Evolutionary conservation across 257 asterid species (phyloP).

Genomic region (Scutellaria barbata): DNA sequence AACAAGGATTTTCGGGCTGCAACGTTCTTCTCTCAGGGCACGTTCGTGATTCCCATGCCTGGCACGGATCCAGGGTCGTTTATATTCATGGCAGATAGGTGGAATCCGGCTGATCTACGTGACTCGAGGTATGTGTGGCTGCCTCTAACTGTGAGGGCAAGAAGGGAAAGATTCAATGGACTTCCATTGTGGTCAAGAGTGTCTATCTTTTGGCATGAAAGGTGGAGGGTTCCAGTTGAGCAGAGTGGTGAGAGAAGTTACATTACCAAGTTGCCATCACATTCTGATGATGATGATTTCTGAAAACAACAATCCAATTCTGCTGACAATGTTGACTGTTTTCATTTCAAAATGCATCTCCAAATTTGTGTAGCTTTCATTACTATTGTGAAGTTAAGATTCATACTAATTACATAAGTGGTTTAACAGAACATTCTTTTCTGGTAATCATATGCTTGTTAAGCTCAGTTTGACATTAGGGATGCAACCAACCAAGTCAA

Average conservation of each 20-base stretch:
- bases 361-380: conserved; percentile 14
- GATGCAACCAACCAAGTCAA: too few species aligned
- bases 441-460: too few species aligned
- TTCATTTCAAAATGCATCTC: neutral
- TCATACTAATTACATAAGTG: neutral
- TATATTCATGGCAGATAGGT: conserved; percentile 78
- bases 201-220: conserved; percentile 70
- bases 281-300: conserved; percentile 10
- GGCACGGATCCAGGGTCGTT: conserved; percentile 48
- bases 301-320: neutral
- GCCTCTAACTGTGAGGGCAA: conserved; percentile 60
- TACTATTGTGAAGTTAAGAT: neutral
- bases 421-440: too few species aligned
- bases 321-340: too few species aligned
- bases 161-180: conserved; percentile 34
- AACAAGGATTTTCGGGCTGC: conserved; percentile 57
- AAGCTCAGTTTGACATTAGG: too few species aligned
- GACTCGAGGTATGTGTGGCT: conserved; percentile 83
- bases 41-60: conserved; percentile 67
- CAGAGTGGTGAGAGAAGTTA: conserved; percentile 31
- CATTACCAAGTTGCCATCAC: conserved; percentile 17
- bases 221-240: conserved; percentile 56
- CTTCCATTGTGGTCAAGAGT: conserved; percentile 58
- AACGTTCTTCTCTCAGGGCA: conserved; percentile 71
- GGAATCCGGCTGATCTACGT: conserved; percentile 63